Conservation (phyloP, 768 basidiomycete species). For the Kwoniella shandongensis region DNA sequence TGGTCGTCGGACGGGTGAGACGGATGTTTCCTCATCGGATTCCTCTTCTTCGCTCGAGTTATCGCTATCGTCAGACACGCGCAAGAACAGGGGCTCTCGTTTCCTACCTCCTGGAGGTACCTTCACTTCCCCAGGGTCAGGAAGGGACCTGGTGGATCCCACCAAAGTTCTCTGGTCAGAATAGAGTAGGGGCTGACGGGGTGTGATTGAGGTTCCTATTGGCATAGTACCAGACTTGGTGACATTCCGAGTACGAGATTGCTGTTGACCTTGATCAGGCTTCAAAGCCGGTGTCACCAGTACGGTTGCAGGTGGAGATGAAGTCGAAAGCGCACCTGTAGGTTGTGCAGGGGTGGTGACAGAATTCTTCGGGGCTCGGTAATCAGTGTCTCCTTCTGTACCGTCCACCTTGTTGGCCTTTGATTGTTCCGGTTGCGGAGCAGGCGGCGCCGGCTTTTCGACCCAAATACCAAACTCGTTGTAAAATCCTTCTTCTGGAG, state of each 20-base stretch:
- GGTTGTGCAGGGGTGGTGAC: too few species aligned
- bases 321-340: too few species aligned
- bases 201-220: too few species aligned
- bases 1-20: slow-evolving; percentile 1
- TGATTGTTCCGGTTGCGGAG: not conserved
- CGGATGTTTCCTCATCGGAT: not conserved
- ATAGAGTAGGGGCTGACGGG: not conserved
- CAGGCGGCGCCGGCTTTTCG: not conserved
- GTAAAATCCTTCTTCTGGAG: slow-evolving; percentile 5
- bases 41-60: not conserved
- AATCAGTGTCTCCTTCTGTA: not conserved
- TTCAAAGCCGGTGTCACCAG: too few species aligned
- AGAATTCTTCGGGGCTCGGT: too few species aligned
- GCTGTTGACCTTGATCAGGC: too few species aligned
- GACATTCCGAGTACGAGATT: too few species aligned
- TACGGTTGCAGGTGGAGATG: too few species aligned
- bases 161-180: not conserved
- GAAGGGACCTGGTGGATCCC: not conserved
- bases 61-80: slow-evolving; percentile 1
- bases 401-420: not conserved
- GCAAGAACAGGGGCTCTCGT: slow-evolving; percentile 8
- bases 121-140: not conserved
- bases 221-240: too few species aligned
- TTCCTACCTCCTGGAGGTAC: not conserved
- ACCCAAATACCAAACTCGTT: slow-evolving; percentile 6